Evolutionary conservation across 2,329 filamentous ascomycete species (phyloP).

Genomic region (Geoglossum cookeanum): DNA sequence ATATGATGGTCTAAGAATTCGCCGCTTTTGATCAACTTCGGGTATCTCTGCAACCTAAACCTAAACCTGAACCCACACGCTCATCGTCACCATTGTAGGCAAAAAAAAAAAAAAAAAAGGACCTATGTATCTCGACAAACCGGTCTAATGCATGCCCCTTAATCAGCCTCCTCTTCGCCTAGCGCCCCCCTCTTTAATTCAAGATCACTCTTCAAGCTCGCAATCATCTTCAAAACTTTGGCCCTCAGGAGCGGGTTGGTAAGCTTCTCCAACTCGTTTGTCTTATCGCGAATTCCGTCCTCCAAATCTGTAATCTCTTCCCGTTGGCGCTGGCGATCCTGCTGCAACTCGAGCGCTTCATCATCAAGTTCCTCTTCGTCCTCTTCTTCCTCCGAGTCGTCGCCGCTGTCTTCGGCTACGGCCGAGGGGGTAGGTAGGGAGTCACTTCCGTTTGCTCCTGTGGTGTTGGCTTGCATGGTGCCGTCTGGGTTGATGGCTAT

Average conservation of each 20-base stretch:
- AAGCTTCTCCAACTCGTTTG: conserved; percentile 24
- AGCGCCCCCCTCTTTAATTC: conserved; percentile 31
- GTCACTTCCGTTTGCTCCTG: background rate
- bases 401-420: conserved; percentile 23
- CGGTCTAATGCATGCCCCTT: background rate
- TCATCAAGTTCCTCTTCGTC: conserved; percentile 29
- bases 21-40: too few relatives aligned
- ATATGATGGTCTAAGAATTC: too few relatives aligned
- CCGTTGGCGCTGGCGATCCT: conserved; percentile 26
- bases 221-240: conserved; percentile 29
- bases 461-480: conserved; percentile 19
- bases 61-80: too few relatives aligned
- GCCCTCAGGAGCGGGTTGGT: conserved; percentile 30
- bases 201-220: conserved; percentile 32
- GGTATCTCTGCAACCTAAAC: too few relatives aligned
- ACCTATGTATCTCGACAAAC: too few relatives aligned
- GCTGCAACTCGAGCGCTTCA: conserved; percentile 28
- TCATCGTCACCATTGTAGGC: too few relatives aligned
- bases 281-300: conserved; percentile 26
- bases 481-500: conserved; percentile 15
- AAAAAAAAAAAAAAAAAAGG: too few relatives aligned
- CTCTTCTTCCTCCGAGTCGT: conserved; percentile 23
- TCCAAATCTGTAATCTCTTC: conserved; percentile 37
- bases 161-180: conserved; percentile 5
- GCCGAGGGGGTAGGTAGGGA: conserved; percentile 12